Evolutionary conservation across 768 basidiomycete species (phyloP), one percentile per base, ranked within the genome.

Genomic region (Lactarius pseudohatsudake): DNA sequence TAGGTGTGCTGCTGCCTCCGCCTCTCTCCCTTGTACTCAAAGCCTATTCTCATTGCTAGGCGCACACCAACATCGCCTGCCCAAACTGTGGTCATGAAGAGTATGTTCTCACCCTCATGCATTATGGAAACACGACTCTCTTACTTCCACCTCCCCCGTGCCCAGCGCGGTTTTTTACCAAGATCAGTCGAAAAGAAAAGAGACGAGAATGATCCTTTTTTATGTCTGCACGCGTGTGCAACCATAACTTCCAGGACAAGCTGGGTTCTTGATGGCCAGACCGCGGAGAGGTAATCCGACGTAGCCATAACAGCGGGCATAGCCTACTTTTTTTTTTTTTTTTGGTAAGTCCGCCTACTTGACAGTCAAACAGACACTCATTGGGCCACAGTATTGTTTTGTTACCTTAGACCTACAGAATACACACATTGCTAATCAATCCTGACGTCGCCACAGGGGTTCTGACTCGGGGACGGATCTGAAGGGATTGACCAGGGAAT

Each of bases 131-230:
- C 15, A 20, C 47, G 56, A 41, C 55, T 55, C 28, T 65, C 57
- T 18, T 15, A 9, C 55, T n/a, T 10, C 61, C 60, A 34, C 70
- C 57, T 64, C 26, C 13, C 3, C 6, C 13, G 38, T 60, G 32
- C 11, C 10, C 73, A 98, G 96, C 74, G 86, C 93, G 59, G 96
- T 98, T 5, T 86, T 92, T 74, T 98, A 91, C 76, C 96, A 98
- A 77, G 96, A 98, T 77, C 96, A 98, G 76, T 97, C 94, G 20
- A 96, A 96, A 75, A 89, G 96, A 63, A 94, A 93, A 72, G 94
- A 96, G 75, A 98, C 96, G 1, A 85, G 91, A 2, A 96, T 96
- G 94, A 92, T 92, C 59, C 82, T 94, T 2, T 96, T 95, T 80
- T 96, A 87, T 74, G 92, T 94, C 56, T 96, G 93, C 75, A 85